Percentiles rank a stretch among this genome's conserved stretches.
These are phyloP conservation scores for Jasminum sambac DNA, from an alignment of 257 asterid species.

Conservation along the genomic window DNA sequence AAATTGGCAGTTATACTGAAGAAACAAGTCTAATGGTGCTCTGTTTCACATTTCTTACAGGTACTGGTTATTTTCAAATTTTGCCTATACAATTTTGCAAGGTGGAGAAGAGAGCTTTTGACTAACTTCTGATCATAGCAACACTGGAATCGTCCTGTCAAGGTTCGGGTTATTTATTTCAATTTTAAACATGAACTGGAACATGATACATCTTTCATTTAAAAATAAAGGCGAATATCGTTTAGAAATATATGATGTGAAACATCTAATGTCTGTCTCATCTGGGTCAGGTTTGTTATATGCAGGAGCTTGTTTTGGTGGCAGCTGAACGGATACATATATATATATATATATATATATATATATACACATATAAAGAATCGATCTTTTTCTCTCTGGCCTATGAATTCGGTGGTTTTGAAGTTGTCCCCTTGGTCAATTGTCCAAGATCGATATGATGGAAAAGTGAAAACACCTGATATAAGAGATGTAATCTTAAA, in stretches of 20 bases:
- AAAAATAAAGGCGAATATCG: no score
- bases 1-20: no score
- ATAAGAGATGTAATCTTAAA: no score
- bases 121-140: constrained; percentile 33
- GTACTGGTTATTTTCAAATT: background rate
- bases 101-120: constrained; percentile 10
- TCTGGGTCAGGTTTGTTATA: background rate
- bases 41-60: background rate
- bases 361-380: no score
- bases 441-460: no score
- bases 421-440: no score
- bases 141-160: constrained; percentile 8
- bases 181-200: background rate
- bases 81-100: background rate
- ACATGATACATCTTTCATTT: background rate
- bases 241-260: background rate
- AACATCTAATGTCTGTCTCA: background rate
- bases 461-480: no score
- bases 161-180: constrained; percentile 15
- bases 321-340: no score
- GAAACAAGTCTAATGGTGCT: background rate
- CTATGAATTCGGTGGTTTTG: no score
- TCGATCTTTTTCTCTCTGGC: no score
- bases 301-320: background rate
- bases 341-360: no score